phyloP scores from a whole-genome alignment of 2,329 filamentous ascomycete genomes.

The Harringtonia aguacate region DNA sequence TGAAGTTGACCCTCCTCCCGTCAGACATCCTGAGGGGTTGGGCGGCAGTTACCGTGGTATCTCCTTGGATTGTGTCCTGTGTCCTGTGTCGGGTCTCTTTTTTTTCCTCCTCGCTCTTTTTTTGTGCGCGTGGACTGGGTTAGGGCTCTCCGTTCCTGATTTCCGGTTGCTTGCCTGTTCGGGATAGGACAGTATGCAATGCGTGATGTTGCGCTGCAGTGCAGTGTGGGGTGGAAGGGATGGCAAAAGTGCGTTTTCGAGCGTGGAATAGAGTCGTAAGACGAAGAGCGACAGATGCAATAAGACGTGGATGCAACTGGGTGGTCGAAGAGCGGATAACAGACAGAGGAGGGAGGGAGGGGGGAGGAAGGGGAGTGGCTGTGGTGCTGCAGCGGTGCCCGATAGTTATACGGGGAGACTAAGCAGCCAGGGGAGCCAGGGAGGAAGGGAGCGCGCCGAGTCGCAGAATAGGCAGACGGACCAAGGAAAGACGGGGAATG shows the following conservation, averaged over 20 bases:
- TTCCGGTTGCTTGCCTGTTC: background rate
- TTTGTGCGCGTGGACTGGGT: background rate
- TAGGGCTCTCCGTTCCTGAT: background rate
- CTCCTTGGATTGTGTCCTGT: background rate
- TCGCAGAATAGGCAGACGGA: background rate
- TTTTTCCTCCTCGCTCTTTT: background rate
- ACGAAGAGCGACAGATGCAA: slow-evolving; percentile 7
- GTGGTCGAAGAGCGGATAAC: slow-evolving; percentile 2
- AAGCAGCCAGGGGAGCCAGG: background rate
- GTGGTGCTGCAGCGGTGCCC: slow-evolving; percentile 20
- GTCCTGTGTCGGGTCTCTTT: background rate
- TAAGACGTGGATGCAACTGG: slow-evolving; percentile 23
- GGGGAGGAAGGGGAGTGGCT: slow-evolving; percentile 1
- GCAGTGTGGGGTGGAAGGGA: slow-evolving; percentile 2
- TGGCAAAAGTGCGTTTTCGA: background rate
- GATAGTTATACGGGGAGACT: slow-evolving; percentile 13
- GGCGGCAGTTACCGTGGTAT: background rate
- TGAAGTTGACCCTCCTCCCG: slow-evolving; percentile 22
- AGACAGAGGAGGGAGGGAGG: background rate
- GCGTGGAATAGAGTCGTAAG: slow-evolving; percentile 14
- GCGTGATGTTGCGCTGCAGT: slow-evolving; percentile 3
- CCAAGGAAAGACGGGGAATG: background rate
- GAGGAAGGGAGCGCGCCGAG: background rate
- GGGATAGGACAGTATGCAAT: background rate
- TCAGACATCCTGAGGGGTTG: slow-evolving; percentile 6